phyloP scores from a whole-genome alignment of 1,284 basidiomycete species.

The Tilletia caries region DNA sequence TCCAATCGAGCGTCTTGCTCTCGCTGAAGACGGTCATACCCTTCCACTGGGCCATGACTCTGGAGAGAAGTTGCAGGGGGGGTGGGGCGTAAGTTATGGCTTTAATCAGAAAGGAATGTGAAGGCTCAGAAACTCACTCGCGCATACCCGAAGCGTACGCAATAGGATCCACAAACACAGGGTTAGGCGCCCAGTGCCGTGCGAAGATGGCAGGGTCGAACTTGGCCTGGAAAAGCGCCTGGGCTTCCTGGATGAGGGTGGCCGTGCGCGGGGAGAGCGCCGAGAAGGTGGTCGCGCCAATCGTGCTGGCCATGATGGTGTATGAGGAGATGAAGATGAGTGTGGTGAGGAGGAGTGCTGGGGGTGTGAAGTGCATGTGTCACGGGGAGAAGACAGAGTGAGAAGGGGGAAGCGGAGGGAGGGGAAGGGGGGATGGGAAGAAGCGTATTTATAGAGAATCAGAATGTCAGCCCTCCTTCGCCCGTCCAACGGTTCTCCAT shows the following conservation, averaged over 20 bases:
- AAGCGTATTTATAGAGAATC: too few species aligned
- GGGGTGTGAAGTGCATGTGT: too few species aligned
- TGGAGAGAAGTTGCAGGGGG: too few species aligned
- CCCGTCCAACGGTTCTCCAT: too few species aligned
- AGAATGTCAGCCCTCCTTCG: too few species aligned
- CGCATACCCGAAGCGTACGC: conserved; percentile 19
- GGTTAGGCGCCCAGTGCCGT: conserved; percentile 63
- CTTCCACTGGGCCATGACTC: conserved; percentile 60
- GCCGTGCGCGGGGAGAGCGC: not conserved
- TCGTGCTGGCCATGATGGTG: not conserved
- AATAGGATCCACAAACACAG: conserved; percentile 61
- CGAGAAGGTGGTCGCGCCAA: conserved; percentile 3
- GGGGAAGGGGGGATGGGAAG: too few species aligned
- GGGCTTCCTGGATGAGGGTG: conserved; percentile 4
- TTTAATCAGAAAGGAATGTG: too few species aligned
- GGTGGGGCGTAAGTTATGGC: too few species aligned
- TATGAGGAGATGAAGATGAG: not conserved
- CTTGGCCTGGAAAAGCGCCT: conserved; percentile 61
- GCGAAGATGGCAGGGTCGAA: conserved; percentile 63
- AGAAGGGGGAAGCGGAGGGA: too few species aligned
- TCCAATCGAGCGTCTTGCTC: conserved; percentile 60
- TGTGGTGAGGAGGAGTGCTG: not conserved
- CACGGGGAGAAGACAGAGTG: too few species aligned
- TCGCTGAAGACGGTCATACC: conserved; percentile 63
- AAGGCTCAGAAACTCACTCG: too few species aligned